Evolutionary conservation across 148 eudicot species (phyloP), one percentile per base, ranked within the genome.

Genomic region (Polygonum aviculare): DNA sequence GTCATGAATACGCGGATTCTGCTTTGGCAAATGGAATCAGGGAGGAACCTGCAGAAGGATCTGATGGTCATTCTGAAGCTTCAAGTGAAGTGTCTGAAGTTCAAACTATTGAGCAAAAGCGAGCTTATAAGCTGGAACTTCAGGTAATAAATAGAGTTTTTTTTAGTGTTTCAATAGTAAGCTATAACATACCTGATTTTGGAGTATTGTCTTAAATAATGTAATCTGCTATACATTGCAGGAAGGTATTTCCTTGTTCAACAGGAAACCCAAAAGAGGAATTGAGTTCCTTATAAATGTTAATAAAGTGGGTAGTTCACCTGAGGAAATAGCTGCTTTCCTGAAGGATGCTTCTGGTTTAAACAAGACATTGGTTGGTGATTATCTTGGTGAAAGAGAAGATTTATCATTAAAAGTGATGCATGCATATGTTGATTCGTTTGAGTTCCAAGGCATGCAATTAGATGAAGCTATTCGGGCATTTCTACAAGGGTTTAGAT

Each of bases 181-280:
- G 22, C 38, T 62, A 6, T 50, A 38, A 50, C 52, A 40, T 75
- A 75, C 62, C 67, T 38, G 31, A 38, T 73, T 50, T n/a, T 79
- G 55, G 41, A 41, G 60, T 31, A 74, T 31, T 45, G 3, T 48
- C 55, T 73, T 47, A 16, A 54, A 76, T 38, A 19, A 74, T 74
- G 83, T 87, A 77, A 82, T 87, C 39, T 82, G 26, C 78, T 76
- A 77, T 87, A 77, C 80, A 73, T 91, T 88, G 85, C 99, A 96
- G 99, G 99, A 96, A 90, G 99, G 99, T 85, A 91, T 96, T 79
- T 93, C 99, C 77, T 87, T 93, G 79, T 96, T 96, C 76, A 96
- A 96, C 77, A 87, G 88, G 81, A 96, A 96, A 79, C 99, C 99
- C 36, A 96, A 90, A 82, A 91, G 90, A 78, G 99, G 99, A 62